Evolutionary conservation across 495 filamentous ascomycete genomes (phyloP).

Genomic region (Penicillium malachiteum): DNA sequence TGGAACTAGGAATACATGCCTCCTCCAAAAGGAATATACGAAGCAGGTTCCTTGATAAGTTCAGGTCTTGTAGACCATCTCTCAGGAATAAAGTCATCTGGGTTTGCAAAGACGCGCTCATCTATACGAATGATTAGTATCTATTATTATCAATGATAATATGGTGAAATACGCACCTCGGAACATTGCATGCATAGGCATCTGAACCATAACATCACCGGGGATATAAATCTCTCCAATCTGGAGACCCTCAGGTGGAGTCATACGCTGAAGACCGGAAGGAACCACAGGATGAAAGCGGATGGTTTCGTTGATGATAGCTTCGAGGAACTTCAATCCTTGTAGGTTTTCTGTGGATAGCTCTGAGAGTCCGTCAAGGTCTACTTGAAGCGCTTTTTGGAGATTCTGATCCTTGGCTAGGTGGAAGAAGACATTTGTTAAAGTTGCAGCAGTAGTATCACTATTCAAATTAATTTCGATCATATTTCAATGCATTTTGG

Average conservation of each 20-base stretch:
- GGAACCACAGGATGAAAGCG: slow-evolving; percentile 13
- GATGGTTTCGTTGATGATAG: slow-evolving; percentile 49
- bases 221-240: slow-evolving; percentile 30
- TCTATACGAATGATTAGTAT: slow-evolving; percentile 8
- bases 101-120: slow-evolving; percentile 27
- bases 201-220: slow-evolving; percentile 26
- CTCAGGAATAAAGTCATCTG: slow-evolving; percentile 43
- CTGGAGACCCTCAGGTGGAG: slow-evolving; percentile 20
- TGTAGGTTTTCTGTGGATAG: slow-evolving; percentile 8
- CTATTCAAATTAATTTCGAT: slow-evolving; percentile 9
- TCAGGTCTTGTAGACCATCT: slow-evolving; percentile 40
- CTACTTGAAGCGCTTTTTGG: slow-evolving; percentile 17
- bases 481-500: no score
- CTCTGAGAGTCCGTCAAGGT: slow-evolving; percentile 19
- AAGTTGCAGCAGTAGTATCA: slow-evolving; percentile 36
- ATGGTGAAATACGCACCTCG: slow-evolving; percentile 18
- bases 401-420: slow-evolving; percentile 22
- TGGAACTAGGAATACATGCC: background rate
- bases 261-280: slow-evolving; percentile 18
- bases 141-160: background rate
- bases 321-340: slow-evolving; percentile 32
- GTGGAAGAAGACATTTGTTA: slow-evolving; percentile 36
- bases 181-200: slow-evolving; percentile 28
- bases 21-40: slow-evolving; percentile 33
- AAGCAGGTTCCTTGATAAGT: slow-evolving; percentile 30